Conservation (phyloP, 1,284 basidiomycete genomes). For the Leccinum griseonigrum region DNA sequence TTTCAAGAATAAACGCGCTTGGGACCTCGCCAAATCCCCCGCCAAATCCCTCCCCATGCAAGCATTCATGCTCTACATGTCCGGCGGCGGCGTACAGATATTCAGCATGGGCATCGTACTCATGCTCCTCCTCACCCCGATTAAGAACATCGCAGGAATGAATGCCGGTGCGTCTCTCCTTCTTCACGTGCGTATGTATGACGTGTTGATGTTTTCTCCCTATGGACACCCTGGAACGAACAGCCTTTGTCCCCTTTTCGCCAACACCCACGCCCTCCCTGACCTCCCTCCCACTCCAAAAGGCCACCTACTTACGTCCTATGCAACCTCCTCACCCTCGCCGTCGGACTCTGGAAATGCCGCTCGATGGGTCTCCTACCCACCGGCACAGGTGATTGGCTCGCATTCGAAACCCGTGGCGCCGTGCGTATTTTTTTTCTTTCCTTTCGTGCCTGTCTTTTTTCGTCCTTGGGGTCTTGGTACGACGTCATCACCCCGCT, state of each 20-base stretch:
- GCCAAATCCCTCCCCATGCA: conserved; percentile 93
- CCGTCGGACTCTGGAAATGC: conserved; percentile 88
- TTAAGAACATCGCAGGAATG: conserved; percentile 76
- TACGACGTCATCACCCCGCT: not conserved
- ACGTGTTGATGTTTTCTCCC: not conserved
- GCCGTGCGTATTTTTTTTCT: conserved; percentile 45
- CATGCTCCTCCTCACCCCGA: conserved; percentile 81
- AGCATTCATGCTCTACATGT: conserved; percentile 96
- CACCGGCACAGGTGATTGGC: conserved; percentile 86
- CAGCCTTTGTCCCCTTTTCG: conserved; percentile 64
- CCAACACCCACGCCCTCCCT: conserved; percentile 45
- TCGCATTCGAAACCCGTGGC: conserved; percentile 83
- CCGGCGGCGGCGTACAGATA: conserved; percentile 87
- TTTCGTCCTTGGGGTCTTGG: not conserved
- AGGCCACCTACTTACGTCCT: conserved; percentile 67
- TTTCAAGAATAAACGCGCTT: conserved; percentile 80
- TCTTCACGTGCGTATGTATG: not conserved
- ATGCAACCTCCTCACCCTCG: conserved; percentile 73
- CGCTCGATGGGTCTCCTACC: conserved; percentile 87
- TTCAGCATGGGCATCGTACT: conserved; percentile 93
- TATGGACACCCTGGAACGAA: not conserved
- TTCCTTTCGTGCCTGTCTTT: not conserved
- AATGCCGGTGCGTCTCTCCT: conserved; percentile 58
- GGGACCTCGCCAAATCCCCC: conserved; percentile 83
- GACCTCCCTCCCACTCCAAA: conserved; percentile 60